phyloP scores from a whole-genome alignment of 2,329 filamentous ascomycete genomes.

The Aphanoascus verrucosus region DNA sequence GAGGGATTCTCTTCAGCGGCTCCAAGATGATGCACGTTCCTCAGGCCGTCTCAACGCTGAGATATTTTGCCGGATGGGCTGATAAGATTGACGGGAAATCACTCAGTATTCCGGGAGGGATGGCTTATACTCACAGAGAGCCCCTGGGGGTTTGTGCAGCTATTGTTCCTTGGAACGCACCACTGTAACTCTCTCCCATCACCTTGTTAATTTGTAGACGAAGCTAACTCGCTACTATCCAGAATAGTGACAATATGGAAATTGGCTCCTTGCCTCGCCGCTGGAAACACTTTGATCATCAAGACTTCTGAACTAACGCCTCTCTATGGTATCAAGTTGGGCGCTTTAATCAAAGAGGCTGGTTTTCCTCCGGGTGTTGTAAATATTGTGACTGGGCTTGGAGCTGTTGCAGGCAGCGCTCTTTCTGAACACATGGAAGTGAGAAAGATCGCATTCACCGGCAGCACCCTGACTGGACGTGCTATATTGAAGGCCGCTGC shows the following conservation, averaged over 20 bases:
- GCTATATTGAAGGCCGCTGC: conserved; percentile 35
- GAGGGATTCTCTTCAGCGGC: conserved; percentile 20
- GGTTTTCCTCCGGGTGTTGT: conserved; percentile 36
- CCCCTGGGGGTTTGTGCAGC: conserved; percentile 24
- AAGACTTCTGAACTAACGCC: conserved; percentile 40
- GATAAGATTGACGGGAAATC: conserved; percentile 24
- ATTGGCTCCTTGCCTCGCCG: conserved; percentile 35
- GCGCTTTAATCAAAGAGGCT: conserved; percentile 30
- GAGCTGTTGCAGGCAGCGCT: conserved; percentile 23
- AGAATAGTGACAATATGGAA: conserved; percentile 23
- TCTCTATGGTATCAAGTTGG: conserved; percentile 28
- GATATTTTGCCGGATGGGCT: conserved; percentile 25
- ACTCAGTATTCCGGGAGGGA: conserved; percentile 19
- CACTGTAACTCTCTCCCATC: conserved; percentile 18
- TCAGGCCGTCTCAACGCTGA: conserved; percentile 18
- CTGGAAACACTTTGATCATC: conserved; percentile 38
- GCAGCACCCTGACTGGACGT: conserved; percentile 21
- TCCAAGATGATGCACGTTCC: conserved; percentile 20
- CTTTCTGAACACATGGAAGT: conserved; percentile 30
- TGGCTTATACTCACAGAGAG: conserved; percentile 21
- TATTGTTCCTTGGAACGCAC: conserved; percentile 26
- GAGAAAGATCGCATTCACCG: conserved; percentile 29
- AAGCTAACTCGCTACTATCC: not conserved
- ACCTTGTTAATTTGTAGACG: not conserved
- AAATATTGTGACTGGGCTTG: conserved; percentile 29